These are phyloP conservation scores for Besnoitia besnoiti DNA, from an alignment of 169 alveolate species.

Conservation along the genomic window DNA sequence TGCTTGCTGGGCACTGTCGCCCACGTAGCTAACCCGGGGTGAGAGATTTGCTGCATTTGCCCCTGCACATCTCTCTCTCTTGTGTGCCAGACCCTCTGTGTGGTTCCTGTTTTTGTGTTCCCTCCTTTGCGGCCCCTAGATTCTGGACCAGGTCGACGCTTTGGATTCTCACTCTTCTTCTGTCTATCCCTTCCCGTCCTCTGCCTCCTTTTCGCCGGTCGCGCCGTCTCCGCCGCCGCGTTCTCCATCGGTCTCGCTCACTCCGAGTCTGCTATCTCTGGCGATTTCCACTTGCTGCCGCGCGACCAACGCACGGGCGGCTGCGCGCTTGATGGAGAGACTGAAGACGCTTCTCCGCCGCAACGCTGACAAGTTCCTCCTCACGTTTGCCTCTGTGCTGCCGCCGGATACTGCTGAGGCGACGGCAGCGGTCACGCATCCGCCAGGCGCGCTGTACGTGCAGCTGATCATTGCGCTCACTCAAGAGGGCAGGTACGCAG, in stretches of 20 bases:
- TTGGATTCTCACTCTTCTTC: neutral
- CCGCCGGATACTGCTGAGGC: constrained; percentile 25
- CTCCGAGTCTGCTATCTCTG: constrained; percentile 1
- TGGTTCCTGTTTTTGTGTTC: neutral
- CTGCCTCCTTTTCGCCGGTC: neutral
- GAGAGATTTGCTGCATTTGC: too few relatives aligned
- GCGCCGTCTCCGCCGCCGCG: neutral
- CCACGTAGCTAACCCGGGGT: too few relatives aligned
- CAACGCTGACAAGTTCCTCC: constrained; percentile 10
- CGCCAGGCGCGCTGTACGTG: constrained; percentile 24
- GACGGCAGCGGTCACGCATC: constrained; percentile 21
- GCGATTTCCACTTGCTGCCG: constrained; percentile 15
- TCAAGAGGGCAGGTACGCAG: constrained; percentile 15
- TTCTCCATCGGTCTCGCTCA: neutral
- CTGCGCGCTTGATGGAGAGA: constrained; percentile 8
- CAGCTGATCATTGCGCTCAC: constrained; percentile 19
- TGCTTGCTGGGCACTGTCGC: too few relatives aligned
- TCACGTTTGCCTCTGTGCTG: neutral
- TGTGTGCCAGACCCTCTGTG: neutral
- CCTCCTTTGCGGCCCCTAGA: neutral
- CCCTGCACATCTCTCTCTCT: too few relatives aligned
- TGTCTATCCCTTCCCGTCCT: neutral
- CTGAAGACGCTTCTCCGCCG: constrained; percentile 15
- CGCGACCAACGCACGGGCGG: constrained; percentile 10
- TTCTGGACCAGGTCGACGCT: neutral